Conservation (phyloP, 768 basidiomycete genomes). For the Naganishia vishniacii region DNA sequence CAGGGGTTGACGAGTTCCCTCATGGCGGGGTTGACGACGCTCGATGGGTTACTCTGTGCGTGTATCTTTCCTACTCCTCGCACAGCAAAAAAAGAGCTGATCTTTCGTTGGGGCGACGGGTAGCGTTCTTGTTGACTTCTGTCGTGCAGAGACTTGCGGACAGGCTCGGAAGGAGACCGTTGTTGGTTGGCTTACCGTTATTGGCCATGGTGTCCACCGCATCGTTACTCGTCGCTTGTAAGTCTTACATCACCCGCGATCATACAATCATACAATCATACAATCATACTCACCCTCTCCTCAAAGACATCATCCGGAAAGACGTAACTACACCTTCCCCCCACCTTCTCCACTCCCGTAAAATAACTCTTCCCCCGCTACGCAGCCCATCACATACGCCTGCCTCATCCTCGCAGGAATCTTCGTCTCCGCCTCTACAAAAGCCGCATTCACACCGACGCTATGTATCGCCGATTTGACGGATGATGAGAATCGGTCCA, state of each 20-base stretch:
- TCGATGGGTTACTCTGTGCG: constrained; percentile 40
- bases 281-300: not conserved
- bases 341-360: not conserved
- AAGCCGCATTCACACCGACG: constrained; percentile 38
- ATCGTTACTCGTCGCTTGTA: constrained; percentile 37
- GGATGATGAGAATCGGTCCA: constrained; percentile 32
- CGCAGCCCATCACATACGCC: constrained; percentile 32
- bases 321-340: not conserved
- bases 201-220: constrained; percentile 37
- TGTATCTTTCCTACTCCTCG: no score
- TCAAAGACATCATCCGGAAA: not conserved
- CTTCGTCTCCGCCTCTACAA: constrained; percentile 40
- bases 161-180: constrained; percentile 34
- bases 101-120: not conserved
- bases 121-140: constrained; percentile 39
- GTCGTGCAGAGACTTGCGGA: constrained; percentile 39
- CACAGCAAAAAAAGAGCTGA: no score
- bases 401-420: constrained; percentile 35
- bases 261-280: no score
- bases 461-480: constrained; percentile 40
- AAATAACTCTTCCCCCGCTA: not conserved
- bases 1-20: constrained; percentile 34
- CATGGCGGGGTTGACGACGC: constrained; percentile 37
- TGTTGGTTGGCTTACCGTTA: constrained; percentile 35
- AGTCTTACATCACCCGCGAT: constrained; percentile 18